Base-by-base conservation (phyloP, 1,284 basidiomycete genomes). In the Thelephora terrestris region DNA sequence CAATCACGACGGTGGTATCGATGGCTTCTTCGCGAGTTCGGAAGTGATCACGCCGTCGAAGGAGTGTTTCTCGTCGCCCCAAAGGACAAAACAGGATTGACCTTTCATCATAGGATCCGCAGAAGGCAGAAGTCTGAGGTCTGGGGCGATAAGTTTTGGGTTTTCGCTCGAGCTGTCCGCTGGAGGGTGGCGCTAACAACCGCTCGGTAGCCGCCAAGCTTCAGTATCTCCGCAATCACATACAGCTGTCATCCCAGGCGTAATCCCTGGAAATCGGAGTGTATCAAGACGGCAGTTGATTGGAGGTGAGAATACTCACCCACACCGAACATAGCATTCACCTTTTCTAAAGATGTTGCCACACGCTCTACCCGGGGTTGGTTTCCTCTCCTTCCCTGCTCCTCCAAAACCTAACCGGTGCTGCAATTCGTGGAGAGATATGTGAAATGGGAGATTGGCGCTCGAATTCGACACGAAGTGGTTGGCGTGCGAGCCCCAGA, bases 1-100 rank as follows among this genome's bases (percentile, higher is more conserved):
- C 92, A 47, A 95, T 78, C 37, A 73, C 69, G 49, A 81, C 74
- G 0, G 79, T 84, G 29, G 86, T 69, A 4, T 75, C 76, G 5
- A 74, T 66, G 0, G 88, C 87, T 44, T 87, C 82, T 18, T 79
- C 76, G 23, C 72, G 69, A 18, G 78, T 64, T 48, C 76, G 71
- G 50, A 76, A 73, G 7, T 79, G 48, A 87, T 86, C 49, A 97
- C 84, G 60, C 98, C 91, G 47, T 86, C 84, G 58, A 89, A 90
- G 2, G 91, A 93, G 64, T 98, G 96, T 58, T 93, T 96, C 65
- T 99, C 96, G 67, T 98, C 95, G 64, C 96, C 94, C 93, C 93
- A 98, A 2, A 98, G 68, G 17, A 96, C 73, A 47, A 98, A 76
- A 20, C 87, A 83, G 64, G 84, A 95, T 29, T 87, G 78, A 53